These are phyloP conservation scores for Entomortierella lignicola DNA, from an alignment of 192 early-diverging fungal species.

Conservation along the genomic window DNA sequence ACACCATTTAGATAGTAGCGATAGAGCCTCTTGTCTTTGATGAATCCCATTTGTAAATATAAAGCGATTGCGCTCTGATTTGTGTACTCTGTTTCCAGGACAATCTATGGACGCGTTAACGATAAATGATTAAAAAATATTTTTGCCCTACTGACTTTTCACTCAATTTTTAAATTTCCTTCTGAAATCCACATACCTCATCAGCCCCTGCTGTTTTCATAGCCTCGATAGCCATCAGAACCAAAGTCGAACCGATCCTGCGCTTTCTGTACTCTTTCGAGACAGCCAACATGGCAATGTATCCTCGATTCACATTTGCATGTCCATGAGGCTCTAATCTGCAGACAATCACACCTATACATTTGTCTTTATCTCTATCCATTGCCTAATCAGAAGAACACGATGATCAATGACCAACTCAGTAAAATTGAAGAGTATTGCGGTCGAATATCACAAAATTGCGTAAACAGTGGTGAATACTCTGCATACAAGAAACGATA, in stretches of 20 bases:
- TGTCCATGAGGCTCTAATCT: slow-evolving; percentile 83
- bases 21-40: slow-evolving; percentile 90
- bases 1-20: slow-evolving; percentile 95
- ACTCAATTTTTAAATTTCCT: background rate
- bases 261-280: slow-evolving; percentile 80
- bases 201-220: slow-evolving; percentile 86
- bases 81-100: slow-evolving; percentile 91
- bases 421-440: background rate
- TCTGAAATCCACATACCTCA: slow-evolving; percentile 67
- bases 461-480: background rate
- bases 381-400: no score
- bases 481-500: slow-evolving; percentile 78
- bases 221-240: slow-evolving; percentile 73
- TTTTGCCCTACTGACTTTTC: no score
- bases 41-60: slow-evolving; percentile 93
- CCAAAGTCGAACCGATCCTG: slow-evolving; percentile 84
- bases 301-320: slow-evolving; percentile 73
- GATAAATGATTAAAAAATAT: no score
- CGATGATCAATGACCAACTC: background rate
- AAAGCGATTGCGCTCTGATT: slow-evolving; percentile 87
- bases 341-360: slow-evolving; percentile 91
- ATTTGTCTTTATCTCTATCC: slow-evolving; percentile 59
- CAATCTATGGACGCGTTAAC: slow-evolving; percentile 70
- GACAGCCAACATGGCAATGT: slow-evolving; percentile 98
- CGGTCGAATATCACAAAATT: no score